Base-by-base conservation (phyloP, 768 basidiomycete genomes). In the Boletus barrowsii region DNA sequence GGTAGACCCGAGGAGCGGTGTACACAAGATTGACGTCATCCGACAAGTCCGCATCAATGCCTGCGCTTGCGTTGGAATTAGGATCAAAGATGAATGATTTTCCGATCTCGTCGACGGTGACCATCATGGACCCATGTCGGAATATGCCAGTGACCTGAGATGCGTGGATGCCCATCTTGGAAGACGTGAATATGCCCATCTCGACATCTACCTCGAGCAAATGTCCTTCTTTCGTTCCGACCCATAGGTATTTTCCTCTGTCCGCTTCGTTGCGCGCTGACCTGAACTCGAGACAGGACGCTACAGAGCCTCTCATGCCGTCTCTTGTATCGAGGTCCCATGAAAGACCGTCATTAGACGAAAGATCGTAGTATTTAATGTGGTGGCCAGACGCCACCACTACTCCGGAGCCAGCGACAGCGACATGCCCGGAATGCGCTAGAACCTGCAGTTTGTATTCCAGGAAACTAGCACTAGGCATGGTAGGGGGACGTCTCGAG, bases 211-310 rank as follows among this genome's bases (percentile, higher is more conserved):
- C 59, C 75, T 97, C 94, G 59, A 87, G 78, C 24, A 99, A 55
- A 67, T 88, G 84, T 0, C 96, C 96, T 24, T 96, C 93, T 72
- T 90, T 93, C 29, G 92, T 92, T 5, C 95, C 96, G 11, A 87
- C 72, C 95, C 95, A 98, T 3, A 93, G 62, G 51, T 82, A 77
- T 30, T 75, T 75, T 3, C 88, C 90, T 17, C 79, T 74, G 49
- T 86, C 81, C 0, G 58, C 71, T n/a, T 70, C 61, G 10, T 67
- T 61, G 3, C 58, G 61, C 3, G 78, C 76, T 0, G 87, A 79
- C 15, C 87, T 78, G 67, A 94, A 91, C 68, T 88, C 92, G 71
- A 96, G 77, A 20, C 86, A 83, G 1, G 86, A 86, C 36, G 95
- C 77, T 61, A 83, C 85, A 4, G 80, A 70, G 42, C 92, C 87